A percentile compares a stretch with the other conserved stretches of the same genome.
Evolutionary conservation across 345 rosid species (phyloP).

Genomic region (Fremontodendron californicum): DNA sequence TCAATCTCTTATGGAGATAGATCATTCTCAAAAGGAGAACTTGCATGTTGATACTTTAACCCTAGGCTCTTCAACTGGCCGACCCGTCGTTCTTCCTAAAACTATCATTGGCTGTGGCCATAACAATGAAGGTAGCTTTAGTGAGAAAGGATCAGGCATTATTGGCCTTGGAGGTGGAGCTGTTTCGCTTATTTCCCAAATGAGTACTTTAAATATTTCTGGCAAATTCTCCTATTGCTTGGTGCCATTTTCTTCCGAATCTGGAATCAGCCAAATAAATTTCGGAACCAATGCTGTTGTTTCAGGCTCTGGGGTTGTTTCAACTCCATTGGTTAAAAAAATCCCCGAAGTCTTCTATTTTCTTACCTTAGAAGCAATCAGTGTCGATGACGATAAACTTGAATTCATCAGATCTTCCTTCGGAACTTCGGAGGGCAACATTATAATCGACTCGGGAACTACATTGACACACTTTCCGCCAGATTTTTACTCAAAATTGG

Average conservation of each 20-base stretch:
- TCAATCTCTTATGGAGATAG: constrained; percentile 32
- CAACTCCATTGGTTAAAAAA: constrained; percentile 45
- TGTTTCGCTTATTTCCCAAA: constrained; percentile 44
- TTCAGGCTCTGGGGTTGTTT: constrained; percentile 28
- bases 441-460: constrained; percentile 59
- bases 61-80: constrained; percentile 36
- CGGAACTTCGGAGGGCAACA: constrained; percentile 35
- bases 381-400: constrained; percentile 35
- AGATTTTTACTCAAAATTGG: constrained; percentile 24
- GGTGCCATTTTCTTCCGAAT: constrained; percentile 23
- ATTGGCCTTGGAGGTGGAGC: constrained; percentile 59
- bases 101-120: constrained; percentile 52
- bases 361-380: constrained; percentile 40
- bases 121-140: constrained; percentile 39
- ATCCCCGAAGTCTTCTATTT: constrained; percentile 37
- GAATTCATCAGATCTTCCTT: constrained; percentile 21
- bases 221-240: constrained; percentile 63
- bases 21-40: constrained; percentile 37
- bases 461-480: constrained; percentile 41
- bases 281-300: constrained; percentile 46
- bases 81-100: constrained; percentile 28
- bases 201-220: constrained; percentile 31
- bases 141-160: constrained; percentile 41
- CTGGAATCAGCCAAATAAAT: constrained; percentile 40
- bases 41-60: constrained; percentile 38